A percentile compares a stretch with the other conserved stretches of the same genome.
Conservation (phyloP, 2,329 filamentous ascomycete species). For the Colletotrichum simmondsii region DNA sequence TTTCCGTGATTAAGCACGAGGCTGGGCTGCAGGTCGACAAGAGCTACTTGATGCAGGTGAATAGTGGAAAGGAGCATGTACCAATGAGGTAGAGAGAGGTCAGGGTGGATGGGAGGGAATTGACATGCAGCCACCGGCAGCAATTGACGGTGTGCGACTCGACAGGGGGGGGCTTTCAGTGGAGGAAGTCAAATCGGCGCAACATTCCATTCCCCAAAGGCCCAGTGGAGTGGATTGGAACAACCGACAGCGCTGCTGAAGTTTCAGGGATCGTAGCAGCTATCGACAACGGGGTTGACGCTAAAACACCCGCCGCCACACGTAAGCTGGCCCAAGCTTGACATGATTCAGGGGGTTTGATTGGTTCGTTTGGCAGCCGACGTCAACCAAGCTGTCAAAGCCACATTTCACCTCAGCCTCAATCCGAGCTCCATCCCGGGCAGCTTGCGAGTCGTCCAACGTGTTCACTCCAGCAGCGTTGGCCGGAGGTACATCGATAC, state of each 20-base stretch:
- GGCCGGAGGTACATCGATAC: conserved; percentile 24
- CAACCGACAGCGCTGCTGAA: conserved; percentile 10
- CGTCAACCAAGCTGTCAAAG: conserved; percentile 23
- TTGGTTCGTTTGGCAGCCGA: conserved; percentile 6
- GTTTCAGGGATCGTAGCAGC: conserved; percentile 34
- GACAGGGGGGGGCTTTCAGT: conserved; percentile 22
- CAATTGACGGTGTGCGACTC: conserved; percentile 33
- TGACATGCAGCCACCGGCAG: conserved; percentile 30
- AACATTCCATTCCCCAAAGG: background rate
- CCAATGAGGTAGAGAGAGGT: background rate
- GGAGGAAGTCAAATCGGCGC: conserved; percentile 1
- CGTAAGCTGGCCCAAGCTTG: conserved; percentile 22
- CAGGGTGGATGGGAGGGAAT: conserved; percentile 15
- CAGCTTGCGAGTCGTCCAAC: conserved; percentile 25
- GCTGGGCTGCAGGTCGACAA: conserved; percentile 13
- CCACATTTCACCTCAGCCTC: conserved; percentile 29
- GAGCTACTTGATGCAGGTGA: conserved; percentile 14
- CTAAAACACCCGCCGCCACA: conserved; percentile 31
- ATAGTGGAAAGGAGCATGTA: conserved; percentile 9
- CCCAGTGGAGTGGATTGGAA: background rate
- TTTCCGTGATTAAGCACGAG: background rate
- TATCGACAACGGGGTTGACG: conserved; percentile 10
- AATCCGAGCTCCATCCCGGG: conserved; percentile 15
- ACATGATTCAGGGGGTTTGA: background rate
- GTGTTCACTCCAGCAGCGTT: conserved; percentile 30